Percentiles rank a stretch among this genome's conserved stretches.
Conservation (phyloP, 441 rosid species). For the Theobroma grandiflorum region DNA sequence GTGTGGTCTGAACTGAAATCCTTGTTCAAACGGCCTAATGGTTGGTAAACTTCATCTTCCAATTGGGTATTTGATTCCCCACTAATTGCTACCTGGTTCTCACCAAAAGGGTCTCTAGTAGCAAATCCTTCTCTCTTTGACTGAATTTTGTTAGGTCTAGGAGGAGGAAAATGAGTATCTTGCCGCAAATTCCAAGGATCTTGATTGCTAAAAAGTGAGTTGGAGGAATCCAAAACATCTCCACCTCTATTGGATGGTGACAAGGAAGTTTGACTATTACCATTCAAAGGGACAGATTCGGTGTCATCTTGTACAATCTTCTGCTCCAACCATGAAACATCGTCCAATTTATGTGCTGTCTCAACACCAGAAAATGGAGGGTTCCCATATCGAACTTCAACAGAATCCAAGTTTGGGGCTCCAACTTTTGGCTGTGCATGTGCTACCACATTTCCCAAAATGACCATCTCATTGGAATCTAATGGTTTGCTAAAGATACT, state of each 20-base stretch:
- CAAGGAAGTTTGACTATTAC: conserved; percentile 29
- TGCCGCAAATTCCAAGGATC: conserved; percentile 70
- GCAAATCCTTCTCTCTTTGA: conserved; percentile 47
- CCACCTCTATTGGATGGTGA: conserved; percentile 37
- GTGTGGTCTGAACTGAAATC: conserved; percentile 43
- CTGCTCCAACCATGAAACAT: conserved; percentile 38
- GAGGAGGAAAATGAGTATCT: conserved; percentile 61
- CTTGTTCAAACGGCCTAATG: conserved; percentile 37
- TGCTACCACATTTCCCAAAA: conserved; percentile 43
- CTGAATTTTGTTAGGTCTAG: conserved; percentile 60
- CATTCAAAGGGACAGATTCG: conserved; percentile 37
- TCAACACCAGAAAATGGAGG: conserved; percentile 38
- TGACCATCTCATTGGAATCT: conserved; percentile 40
- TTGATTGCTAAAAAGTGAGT: conserved; percentile 72
- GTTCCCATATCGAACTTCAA: conserved; percentile 43
- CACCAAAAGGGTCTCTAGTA: conserved; percentile 52
- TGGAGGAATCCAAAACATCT: conserved; percentile 56
- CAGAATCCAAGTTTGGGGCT: conserved; percentile 41
- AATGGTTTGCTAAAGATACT: conserved; percentile 33
- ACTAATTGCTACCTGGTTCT: conserved; percentile 38
- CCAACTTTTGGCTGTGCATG: conserved; percentile 48
- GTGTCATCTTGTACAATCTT: conserved; percentile 32
- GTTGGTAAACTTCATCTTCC: conserved; percentile 47
- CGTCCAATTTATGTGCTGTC: conserved; percentile 33
- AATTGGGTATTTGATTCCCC: conserved; percentile 37